phyloP scores from a whole-genome alignment of 176 grass and related monocot species.

The Pontederia crassipes region DNA sequence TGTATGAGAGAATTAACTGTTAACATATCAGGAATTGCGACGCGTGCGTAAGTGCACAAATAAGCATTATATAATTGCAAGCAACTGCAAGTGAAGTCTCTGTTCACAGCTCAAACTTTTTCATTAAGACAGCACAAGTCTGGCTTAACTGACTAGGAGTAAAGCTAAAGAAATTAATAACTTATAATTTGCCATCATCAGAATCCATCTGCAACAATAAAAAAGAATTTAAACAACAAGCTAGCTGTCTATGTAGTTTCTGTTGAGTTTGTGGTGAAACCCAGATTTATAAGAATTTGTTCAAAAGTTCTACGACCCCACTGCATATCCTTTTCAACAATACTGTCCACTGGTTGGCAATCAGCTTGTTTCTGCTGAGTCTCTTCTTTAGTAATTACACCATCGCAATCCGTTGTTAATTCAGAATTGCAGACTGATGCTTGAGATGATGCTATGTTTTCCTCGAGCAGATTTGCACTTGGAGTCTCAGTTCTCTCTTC shows the following conservation, averaged over 20 bases:
- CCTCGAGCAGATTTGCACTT: background rate
- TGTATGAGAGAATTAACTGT: too few relatives aligned
- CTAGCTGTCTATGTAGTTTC: constrained; percentile 10
- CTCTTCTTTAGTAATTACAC: constrained; percentile 6
- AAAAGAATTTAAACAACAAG: too few relatives aligned
- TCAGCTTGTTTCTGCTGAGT: background rate
- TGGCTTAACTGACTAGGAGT: too few relatives aligned
- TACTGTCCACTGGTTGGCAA: background rate
- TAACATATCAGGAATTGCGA: too few relatives aligned
- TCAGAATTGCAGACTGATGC: background rate
- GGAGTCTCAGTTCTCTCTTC: background rate
- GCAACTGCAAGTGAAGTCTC: too few relatives aligned
- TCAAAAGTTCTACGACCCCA: constrained; percentile 38
- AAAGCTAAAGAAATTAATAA: too few relatives aligned
- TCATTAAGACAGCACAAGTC: too few relatives aligned
- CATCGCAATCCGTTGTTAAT: background rate
- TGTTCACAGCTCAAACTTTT: too few relatives aligned
- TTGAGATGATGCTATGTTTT: background rate
- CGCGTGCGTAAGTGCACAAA: too few relatives aligned
- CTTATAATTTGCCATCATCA: too few relatives aligned
- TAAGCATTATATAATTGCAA: too few relatives aligned
- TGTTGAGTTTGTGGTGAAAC: constrained; percentile 29
- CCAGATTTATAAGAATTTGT: constrained; percentile 33
- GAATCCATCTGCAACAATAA: too few relatives aligned
- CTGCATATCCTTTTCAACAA: constrained; percentile 37